Percentiles rank a stretch among this genome's conserved stretches.
phyloP scores from a whole-genome alignment of 352 stramenopile genomes.

The Aphanomyces astaci region DNA sequence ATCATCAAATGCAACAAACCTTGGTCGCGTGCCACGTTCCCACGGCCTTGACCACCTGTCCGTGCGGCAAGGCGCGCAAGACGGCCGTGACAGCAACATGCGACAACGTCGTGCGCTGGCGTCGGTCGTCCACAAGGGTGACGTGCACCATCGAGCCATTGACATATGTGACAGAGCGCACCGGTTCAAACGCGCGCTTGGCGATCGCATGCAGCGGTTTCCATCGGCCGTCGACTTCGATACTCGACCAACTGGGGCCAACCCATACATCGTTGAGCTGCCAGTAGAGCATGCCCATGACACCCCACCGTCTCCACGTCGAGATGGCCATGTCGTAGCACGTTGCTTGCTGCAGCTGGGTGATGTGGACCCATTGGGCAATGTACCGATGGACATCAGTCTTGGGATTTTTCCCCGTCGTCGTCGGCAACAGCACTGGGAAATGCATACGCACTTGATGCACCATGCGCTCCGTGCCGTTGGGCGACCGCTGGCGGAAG shows the following conservation, averaged over 20 bases:
- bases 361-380: slow-evolving; percentile 52
- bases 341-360: slow-evolving; percentile 66
- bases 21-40: slow-evolving; percentile 26
- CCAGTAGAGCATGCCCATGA: slow-evolving; percentile 83
- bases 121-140: slow-evolving; percentile 44
- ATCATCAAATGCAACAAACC: slow-evolving; percentile 30
- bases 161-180: slow-evolving; percentile 40
- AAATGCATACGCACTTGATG: slow-evolving; percentile 63
- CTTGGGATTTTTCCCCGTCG: background rate
- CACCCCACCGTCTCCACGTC: slow-evolving; percentile 52
- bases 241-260: slow-evolving; percentile 79
- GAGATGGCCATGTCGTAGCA: slow-evolving; percentile 73
- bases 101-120: slow-evolving; percentile 27
- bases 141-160: slow-evolving; percentile 30
- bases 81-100: slow-evolving; percentile 37
- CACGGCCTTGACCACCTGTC: slow-evolving; percentile 39
- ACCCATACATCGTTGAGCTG: slow-evolving; percentile 85
- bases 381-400: slow-evolving; percentile 39
- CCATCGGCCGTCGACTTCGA: slow-evolving; percentile 70
- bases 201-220: slow-evolving; percentile 78
- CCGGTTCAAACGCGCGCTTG: slow-evolving; percentile 56
- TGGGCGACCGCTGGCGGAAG: slow-evolving; percentile 73
- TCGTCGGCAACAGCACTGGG: slow-evolving; percentile 35
- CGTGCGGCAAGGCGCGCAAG: slow-evolving; percentile 33
- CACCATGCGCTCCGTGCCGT: slow-evolving; percentile 66